Evolutionary conservation across 1,284 basidiomycete species (phyloP).

Genomic region (Pseudozyma sp.): DNA sequence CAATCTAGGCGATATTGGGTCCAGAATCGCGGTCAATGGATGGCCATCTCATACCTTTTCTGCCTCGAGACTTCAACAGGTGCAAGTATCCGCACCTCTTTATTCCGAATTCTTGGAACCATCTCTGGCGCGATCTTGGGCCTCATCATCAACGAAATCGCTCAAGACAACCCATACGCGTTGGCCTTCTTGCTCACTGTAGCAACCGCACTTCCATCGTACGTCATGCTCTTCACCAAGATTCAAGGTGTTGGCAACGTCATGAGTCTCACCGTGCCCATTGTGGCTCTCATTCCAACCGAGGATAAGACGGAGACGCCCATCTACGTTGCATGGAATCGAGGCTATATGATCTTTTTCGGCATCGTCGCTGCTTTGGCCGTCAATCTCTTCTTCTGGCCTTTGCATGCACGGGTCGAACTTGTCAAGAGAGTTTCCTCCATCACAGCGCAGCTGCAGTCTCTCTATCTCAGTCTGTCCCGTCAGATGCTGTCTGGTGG

Average conservation of each 20-base stretch:
- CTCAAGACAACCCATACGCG: conserved; percentile 70
- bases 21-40: conserved; percentile 69
- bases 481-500: conserved; percentile 60
- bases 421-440: conserved; percentile 49
- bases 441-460: conserved; percentile 50
- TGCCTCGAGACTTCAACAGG: conserved; percentile 72
- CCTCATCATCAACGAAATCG: conserved; percentile 69
- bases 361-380: conserved; percentile 63
- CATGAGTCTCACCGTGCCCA: conserved; percentile 64
- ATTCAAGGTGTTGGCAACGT: conserved; percentile 70
- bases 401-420: conserved; percentile 61
- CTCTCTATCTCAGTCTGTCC: conserved; percentile 58
- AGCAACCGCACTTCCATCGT: conserved; percentile 69
- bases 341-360: conserved; percentile 63
- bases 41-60: conserved; percentile 69
- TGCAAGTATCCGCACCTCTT: conserved; percentile 70
- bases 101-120: conserved; percentile 71
- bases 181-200: conserved; percentile 70
- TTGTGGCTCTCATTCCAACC: conserved; percentile 70
- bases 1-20: conserved; percentile 69
- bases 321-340: conserved; percentile 50
- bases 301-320: conserved; percentile 51
- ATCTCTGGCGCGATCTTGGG: conserved; percentile 70
- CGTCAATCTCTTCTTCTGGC: conserved; percentile 62
- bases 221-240: conserved; percentile 68